Evolutionary conservation across 169 alveolate species (phyloP), one percentile per base, ranked within the genome.

Genomic region (Plasmodium adleri): DNA sequence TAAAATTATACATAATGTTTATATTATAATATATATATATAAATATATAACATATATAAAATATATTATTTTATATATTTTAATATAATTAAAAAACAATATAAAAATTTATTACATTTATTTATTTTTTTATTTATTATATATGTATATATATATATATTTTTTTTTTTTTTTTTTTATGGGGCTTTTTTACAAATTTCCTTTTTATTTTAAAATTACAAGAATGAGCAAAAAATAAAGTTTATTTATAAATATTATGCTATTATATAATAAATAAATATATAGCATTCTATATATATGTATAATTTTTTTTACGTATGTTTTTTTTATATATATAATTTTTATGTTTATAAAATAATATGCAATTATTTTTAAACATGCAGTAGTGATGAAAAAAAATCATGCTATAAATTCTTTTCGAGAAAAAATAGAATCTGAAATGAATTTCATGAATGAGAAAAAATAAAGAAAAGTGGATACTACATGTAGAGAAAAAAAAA

Each of bases 321-420:
- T n/a, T n/a, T 8, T 59, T 49, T 56, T 12, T 49, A 47, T 72
- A 17, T 47, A 56, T 52, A 52, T 52, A 52, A 52, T 8, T 56
- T 12, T 56, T 56, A 64, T 64, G 56, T 13, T n/a, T 64, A 64
- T 50, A 12, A 47, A 13, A 64, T 28, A 47, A 50, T 66, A 76
- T 63, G 78, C 49, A 39, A 39, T 58, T 49, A 28, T 64, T 78
- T 62, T 64, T 28, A 71, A 78, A 66, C 89, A 71, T 64, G 89
- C 52, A 58, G 64, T 78, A 70, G 26, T 20, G 71, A 32, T 32
- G 45, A 32, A 66, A 66, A 58, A 58, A 64, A 49, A 73, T 60
- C 49, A 28, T 73, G 45, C 68, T 45, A 73, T 60, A 13, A 54
- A 54, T 73, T 39, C 12, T 50, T 56, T 63, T 74, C 59, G 74